Evolutionary conservation across 108 stramenopile genomes (phyloP).

Genomic region (Nannochloropsis oceanica): DNA sequence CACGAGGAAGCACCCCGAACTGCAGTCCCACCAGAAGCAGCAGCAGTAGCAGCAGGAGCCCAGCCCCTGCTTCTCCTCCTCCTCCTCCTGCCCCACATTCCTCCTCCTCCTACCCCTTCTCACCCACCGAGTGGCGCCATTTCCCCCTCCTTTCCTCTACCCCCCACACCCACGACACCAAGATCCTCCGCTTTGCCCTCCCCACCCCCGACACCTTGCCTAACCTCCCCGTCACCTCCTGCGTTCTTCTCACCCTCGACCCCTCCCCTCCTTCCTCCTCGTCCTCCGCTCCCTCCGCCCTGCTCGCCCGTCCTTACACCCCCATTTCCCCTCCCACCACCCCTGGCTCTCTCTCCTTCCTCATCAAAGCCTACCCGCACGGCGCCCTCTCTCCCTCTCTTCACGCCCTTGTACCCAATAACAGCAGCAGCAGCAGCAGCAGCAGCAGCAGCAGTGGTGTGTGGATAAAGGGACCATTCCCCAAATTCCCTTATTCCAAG

Average conservation of each 20-base stretch:
- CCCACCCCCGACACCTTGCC: background rate
- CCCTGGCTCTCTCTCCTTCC: background rate
- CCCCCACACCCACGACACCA: background rate
- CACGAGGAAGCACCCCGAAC: background rate
- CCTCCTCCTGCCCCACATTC: background rate
- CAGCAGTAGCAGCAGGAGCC: background rate
- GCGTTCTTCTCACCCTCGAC: background rate
- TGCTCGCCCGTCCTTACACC: background rate
- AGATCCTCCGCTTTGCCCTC: background rate
- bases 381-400: background rate
- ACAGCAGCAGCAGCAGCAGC: too few species aligned
- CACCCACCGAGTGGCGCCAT: background rate
- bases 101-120: background rate
- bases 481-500: background rate
- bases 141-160: background rate
- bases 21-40: background rate
- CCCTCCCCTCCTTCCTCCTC: background rate
- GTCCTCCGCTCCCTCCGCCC: background rate
- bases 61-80: background rate
- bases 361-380: background rate
- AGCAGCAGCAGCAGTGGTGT: background rate
- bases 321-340: background rate
- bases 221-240: background rate
- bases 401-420: background rate
- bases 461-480: background rate